A percentile compares a stretch with the other conserved stretches of the same genome.
phyloP scores from a whole-genome alignment of 1,139 yeast genomes.

The Yamadazyma dushanensis region DNA sequence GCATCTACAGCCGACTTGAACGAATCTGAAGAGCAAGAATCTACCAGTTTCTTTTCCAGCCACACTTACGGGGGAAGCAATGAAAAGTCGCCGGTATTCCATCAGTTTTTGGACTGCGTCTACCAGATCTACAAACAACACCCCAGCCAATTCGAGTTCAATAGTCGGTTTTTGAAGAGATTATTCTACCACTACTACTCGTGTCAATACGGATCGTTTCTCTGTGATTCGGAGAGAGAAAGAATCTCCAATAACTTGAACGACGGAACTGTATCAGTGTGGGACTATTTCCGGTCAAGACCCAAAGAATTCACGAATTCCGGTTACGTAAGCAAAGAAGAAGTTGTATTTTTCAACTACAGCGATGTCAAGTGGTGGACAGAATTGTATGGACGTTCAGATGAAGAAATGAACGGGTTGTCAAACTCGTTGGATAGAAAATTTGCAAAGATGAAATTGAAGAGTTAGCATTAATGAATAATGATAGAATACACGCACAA shows the following conservation, averaged over 20 bases:
- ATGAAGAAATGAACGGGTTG: conserved; percentile 76
- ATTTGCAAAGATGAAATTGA: conserved; percentile 34
- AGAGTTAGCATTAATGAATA: no score
- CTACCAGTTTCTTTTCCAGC: conserved; percentile 14
- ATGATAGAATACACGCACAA: no score
- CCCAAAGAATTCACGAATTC: conserved; percentile 66
- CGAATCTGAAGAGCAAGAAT: conserved; percentile 17
- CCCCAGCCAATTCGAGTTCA: conserved; percentile 78
- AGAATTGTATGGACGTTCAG: conserved; percentile 73
- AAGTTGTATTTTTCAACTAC: conserved; percentile 65
- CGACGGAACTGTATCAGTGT: conserved; percentile 69
- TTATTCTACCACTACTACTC: conserved; percentile 85
- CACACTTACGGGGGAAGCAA: conserved; percentile 39
- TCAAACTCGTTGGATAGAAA: conserved; percentile 45
- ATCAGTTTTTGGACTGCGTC: conserved; percentile 88
- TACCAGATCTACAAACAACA: conserved; percentile 74
- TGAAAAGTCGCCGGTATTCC: conserved; percentile 83
- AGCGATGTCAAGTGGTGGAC: conserved; percentile 84
- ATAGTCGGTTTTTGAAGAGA: conserved; percentile 82
- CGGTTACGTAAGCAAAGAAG: conserved; percentile 33
- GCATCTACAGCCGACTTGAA: conserved; percentile 9
- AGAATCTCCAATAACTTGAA: conserved; percentile 32
- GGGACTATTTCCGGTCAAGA: conserved; percentile 91
- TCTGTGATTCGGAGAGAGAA: conserved; percentile 74
- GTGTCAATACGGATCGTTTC: conserved; percentile 91